phyloP scores from a whole-genome alignment of 2,329 filamentous ascomycete species.

The Scleromitrula shiraiana region DNA sequence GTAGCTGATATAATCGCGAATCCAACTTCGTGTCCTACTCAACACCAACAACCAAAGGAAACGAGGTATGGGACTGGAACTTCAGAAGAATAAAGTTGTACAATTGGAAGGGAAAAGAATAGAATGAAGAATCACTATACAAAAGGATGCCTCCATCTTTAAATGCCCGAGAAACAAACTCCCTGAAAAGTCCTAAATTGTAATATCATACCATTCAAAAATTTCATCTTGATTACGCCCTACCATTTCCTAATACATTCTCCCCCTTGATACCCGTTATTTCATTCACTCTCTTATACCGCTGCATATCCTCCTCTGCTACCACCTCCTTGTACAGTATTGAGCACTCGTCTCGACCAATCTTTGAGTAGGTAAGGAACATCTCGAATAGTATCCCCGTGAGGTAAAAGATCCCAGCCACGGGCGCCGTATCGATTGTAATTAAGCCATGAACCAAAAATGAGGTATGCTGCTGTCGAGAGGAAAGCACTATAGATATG shows the following conservation, averaged over 20 bases:
- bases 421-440: slow-evolving; percentile 94
- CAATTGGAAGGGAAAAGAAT: neutral
- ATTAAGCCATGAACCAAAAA: slow-evolving; percentile 98
- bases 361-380: slow-evolving; percentile 89
- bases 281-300: slow-evolving; percentile 39
- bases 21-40: neutral
- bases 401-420: slow-evolving; percentile 90
- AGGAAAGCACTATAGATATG: slow-evolving; percentile 66
- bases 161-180: neutral
- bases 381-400: slow-evolving; percentile 86
- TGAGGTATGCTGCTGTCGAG: slow-evolving; percentile 78
- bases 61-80: neutral
- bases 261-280: neutral
- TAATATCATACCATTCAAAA: neutral
- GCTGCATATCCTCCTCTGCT: slow-evolving; percentile 90
- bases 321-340: slow-evolving; percentile 75
- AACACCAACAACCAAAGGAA: neutral
- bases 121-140: neutral
- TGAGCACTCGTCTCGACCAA: slow-evolving; percentile 70
- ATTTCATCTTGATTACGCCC: neutral
- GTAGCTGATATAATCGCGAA: too few relatives aligned
- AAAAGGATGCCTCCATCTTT: neutral
- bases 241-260: neutral
- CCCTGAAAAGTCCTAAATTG: neutral
- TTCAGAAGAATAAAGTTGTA: neutral